Base-by-base conservation (phyloP, 2,329 filamentous ascomycete species). In the Pseudogymnoascus sp. region DNA sequence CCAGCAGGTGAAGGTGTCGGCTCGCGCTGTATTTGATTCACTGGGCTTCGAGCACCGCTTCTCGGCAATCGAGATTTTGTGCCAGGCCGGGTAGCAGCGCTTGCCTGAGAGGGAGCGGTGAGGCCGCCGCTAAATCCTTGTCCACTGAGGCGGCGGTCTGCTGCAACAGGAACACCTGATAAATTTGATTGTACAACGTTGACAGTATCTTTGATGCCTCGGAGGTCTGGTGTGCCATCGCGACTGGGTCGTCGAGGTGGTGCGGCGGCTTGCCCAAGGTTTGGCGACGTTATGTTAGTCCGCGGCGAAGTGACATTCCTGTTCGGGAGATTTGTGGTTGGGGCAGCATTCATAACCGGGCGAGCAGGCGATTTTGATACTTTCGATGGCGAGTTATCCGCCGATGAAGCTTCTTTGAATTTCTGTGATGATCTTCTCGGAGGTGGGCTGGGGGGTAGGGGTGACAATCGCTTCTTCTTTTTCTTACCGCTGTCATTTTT, bases 221-320 rank as follows among this genome's bases (percentile, higher is more conserved):
- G 81, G 56, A 91, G 78, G 64, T 85, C 80, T 4, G 84, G 82
- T 0, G 86, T 86, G 23, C 87, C 87, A 69, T 89, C 84, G 72
- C 88, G 81, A 69, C 87, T 91, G 1, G 88, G 88, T 60, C 88
- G 79, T 35, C 77, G 73, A 33, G 88, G 87, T 37, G 81, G 80
- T 40, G 35, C 59, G 13, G n/a, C 59, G 4, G 29, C 7, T 17
- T 42, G 19, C 7, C 50, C 50, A 17, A 19, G 50, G 15, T 72
- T 73, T 10, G 74, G 70, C 37, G 74, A 76, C 13, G 65, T 62
- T 6, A 63, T 35, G 56, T 29, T 59, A 42, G 73, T 69, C 53
- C 74, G 71, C 15, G 75, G 70, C 60, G 69, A 68, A 64, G 71
- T 64, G 44, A 69, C 68, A 63, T 64, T 65, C 63, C 65, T 72